Base-by-base conservation (phyloP, 495 filamentous ascomycete genomes). In the Neurospora sublineolata region DNA sequence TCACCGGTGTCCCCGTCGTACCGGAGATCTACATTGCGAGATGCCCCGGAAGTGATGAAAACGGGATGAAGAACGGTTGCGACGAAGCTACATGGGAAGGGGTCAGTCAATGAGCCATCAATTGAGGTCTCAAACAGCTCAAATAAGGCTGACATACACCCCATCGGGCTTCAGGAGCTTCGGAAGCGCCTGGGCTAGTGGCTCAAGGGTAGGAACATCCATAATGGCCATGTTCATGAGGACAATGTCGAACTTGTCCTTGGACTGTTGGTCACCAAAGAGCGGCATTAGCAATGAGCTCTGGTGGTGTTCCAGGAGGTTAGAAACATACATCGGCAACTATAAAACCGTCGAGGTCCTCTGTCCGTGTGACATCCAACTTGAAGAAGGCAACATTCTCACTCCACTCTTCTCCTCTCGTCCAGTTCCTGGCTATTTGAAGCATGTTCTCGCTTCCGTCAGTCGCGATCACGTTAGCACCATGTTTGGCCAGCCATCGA, bases 211-310 rank as follows among this genome's bases (percentile, higher is more conserved):
- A n/a, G 79, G 71, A 12, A 84, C 69, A 68, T 84, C 83, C 83
- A 84, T 84, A 20, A 83, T 72, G 18, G 83, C 83, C 82, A 84
- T 84, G 72, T 83, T 84, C 68, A 82, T 78, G 69, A 79, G 46
- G 10, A 83, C 64, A 9, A 82, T 69, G 20, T 79, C 79, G 70
- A 82, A 83, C 44, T 27, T 0, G 3, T 74, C 75, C 68, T 73
- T 72, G 38, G 60, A 39, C 72, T 70, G 8, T 16, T 3, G 23
- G 23, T 40, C 23, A 18, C 33, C 68, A 68, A 27, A 23, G 20
- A 30, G 37, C 40, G 30, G 9, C 5, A 10, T 14, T n/a, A 14
- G 12, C 10, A 3, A 16, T 33, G n/a, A 10, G 20, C 36, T 37
- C 39, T 5, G 1, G 3, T n/a, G n/a, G 27, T 3, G 30, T 4